Percentiles rank a stretch among this genome's conserved stretches.
Conservation (phyloP, 2,329 filamentous ascomycete genomes). For the Pseudocercospora eumusae region DNA sequence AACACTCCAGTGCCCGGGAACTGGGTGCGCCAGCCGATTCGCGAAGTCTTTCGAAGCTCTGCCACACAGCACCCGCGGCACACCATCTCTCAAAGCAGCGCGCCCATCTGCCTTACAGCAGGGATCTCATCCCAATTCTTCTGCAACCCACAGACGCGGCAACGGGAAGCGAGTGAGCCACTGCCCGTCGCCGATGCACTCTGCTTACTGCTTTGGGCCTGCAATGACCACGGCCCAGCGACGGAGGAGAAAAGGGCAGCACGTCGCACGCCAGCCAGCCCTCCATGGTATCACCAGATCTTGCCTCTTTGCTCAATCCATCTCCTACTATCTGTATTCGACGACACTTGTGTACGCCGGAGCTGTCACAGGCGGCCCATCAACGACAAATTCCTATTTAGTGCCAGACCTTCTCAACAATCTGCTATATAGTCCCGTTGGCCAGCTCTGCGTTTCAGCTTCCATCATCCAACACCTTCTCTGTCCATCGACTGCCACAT, state of each 20-base stretch:
- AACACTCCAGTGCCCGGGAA: conserved; percentile 33
- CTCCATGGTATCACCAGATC: conserved; percentile 41
- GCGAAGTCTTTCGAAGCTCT: conserved; percentile 32
- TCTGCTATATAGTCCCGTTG: conserved; percentile 31
- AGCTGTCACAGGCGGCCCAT: conserved; percentile 40
- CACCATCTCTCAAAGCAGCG: conserved; percentile 33
- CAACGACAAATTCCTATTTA: conserved; percentile 30
- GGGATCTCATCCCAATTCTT: conserved; percentile 43
- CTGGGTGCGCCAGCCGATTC: conserved; percentile 36
- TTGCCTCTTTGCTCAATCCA: conserved; percentile 40
- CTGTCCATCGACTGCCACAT: conserved; percentile 1
- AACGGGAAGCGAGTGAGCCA: conserved; percentile 43
- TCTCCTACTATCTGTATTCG: conserved; percentile 36
- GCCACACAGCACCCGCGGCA: conserved; percentile 26
- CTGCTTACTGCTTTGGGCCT: conserved; percentile 37
- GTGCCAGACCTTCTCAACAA: conserved; percentile 21
- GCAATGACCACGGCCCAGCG: conserved; percentile 36
- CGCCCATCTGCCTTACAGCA: conserved; percentile 36
- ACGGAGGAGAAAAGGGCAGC: conserved; percentile 34
- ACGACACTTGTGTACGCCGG: conserved; percentile 36
- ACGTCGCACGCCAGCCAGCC: conserved; percentile 37
- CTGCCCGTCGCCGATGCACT: conserved; percentile 45
- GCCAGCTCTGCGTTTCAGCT: conserved; percentile 31
- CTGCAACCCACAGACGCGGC: conserved; percentile 48
- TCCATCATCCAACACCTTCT: conserved; percentile 16